Evolutionary conservation across 257 asterid genomes (phyloP).

Genomic region (Petunia secreta): DNA sequence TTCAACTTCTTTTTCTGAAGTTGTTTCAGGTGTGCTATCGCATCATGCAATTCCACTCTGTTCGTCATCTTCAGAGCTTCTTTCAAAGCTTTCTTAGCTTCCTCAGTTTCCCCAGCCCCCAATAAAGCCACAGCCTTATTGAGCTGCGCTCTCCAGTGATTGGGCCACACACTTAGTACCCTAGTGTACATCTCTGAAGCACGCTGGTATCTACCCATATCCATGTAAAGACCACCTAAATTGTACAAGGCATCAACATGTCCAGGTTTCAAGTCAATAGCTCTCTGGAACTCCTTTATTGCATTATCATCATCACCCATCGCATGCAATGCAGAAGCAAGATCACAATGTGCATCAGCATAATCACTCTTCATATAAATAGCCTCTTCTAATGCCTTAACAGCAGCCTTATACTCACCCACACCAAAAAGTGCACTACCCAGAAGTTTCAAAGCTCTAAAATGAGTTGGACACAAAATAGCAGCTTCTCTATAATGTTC

Average conservation of each 20-base stretch:
- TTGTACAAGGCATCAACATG: slow-evolving; percentile 94
- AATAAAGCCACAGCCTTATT: slow-evolving; percentile 90
- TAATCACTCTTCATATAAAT: slow-evolving; percentile 94
- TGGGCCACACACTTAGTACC: slow-evolving; percentile 92
- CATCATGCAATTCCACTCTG: slow-evolving; percentile 91
- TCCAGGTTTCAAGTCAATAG: slow-evolving; percentile 95
- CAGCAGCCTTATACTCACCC: slow-evolving; percentile 98
- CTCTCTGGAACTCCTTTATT: slow-evolving; percentile 96
- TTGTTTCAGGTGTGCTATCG: slow-evolving; percentile 89
- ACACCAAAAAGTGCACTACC: slow-evolving; percentile 99
- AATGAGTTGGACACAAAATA: slow-evolving; percentile 94
- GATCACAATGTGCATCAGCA: slow-evolving; percentile 97
- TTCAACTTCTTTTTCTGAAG: slow-evolving; percentile 80
- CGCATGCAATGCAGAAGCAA: slow-evolving; percentile 96
- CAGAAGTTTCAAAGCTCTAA: slow-evolving; percentile 88
- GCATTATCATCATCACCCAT: slow-evolving; percentile 98
- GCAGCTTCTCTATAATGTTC: slow-evolving; percentile 99
- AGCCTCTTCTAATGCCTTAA: slow-evolving; percentile 98
- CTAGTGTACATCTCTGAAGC: slow-evolving; percentile 98
- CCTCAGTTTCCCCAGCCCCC: slow-evolving; percentile 97
- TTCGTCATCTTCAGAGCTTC: slow-evolving; percentile 97
- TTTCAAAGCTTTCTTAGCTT: slow-evolving; percentile 92
- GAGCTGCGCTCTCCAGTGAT: slow-evolving; percentile 97
- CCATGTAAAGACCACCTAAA: slow-evolving; percentile 96
- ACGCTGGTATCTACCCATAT: slow-evolving; percentile 96